Conservation (phyloP, 2,329 filamentous ascomycete genomes). For the Fusarium pseudograminearum region DNA sequence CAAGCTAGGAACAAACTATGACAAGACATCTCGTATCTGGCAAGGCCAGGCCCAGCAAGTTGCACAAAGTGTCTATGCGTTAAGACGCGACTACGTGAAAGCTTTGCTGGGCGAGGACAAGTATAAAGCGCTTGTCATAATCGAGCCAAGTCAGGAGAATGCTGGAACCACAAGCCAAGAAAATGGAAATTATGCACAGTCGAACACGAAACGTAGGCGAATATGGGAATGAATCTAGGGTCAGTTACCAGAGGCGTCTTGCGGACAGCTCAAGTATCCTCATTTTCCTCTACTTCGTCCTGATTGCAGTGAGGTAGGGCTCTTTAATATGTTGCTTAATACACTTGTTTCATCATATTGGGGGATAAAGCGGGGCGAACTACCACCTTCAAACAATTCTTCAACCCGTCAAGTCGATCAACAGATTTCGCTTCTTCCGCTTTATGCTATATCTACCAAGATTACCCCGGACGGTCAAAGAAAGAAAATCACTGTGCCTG, state of each 20-base stretch:
- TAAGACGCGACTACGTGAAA: slow-evolving; percentile 8
- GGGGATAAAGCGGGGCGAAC: neutral
- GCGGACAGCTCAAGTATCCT: neutral
- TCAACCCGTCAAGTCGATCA: no score
- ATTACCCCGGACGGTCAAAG: neutral
- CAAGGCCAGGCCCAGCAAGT: neutral
- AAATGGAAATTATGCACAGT: neutral
- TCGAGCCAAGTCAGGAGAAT: neutral
- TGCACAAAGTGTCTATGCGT: neutral
- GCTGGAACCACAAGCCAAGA: neutral
- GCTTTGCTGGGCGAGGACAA: slow-evolving; percentile 9
- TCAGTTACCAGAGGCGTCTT: no score
- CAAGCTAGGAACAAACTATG: slow-evolving; percentile 11
- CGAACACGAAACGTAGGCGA: neutral
- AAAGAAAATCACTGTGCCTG: neutral
- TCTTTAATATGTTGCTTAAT: neutral
- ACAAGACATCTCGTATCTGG: neutral
- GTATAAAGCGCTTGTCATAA: slow-evolving; percentile 7
- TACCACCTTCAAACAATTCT: neutral
- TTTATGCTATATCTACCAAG: neutral
- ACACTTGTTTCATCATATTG: neutral
- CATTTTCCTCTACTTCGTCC: neutral
- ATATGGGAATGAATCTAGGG: neutral
- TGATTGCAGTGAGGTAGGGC: neutral
- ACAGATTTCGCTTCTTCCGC: neutral